These are phyloP conservation scores for Umbellularia californica DNA, from an alignment of 164 flowering plant genomes.

Conservation along the genomic window DNA sequence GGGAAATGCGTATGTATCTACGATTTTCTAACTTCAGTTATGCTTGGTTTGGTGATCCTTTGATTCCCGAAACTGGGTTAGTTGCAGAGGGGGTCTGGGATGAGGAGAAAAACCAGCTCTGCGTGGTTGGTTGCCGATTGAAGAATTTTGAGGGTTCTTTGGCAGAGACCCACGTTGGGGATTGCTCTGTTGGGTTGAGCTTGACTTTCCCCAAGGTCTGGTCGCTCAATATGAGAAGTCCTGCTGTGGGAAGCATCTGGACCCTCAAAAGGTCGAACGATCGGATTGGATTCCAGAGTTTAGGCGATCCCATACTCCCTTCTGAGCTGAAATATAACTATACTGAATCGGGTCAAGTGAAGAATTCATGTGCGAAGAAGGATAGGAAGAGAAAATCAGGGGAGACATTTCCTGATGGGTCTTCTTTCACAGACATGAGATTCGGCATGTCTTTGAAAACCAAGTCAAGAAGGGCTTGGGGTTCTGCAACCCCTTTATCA, in stretches of 20 bases:
- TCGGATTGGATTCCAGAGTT: constrained; percentile 21
- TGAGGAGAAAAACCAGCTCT: constrained; percentile 28
- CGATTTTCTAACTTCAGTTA: constrained; percentile 22
- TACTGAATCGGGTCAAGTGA: constrained; percentile 26
- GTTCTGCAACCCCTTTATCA: constrained; percentile 29
- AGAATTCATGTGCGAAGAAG: constrained; percentile 34
- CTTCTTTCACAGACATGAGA: constrained; percentile 37
- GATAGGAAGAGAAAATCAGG: constrained; percentile 10
- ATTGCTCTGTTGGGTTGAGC: constrained; percentile 51
- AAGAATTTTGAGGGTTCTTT: constrained; percentile 21
- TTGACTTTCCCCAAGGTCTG: constrained; percentile 34
- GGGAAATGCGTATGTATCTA: constrained; percentile 22
- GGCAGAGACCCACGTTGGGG: constrained; percentile 34
- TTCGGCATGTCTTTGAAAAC: constrained; percentile 33
- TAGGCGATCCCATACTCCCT: not conserved
- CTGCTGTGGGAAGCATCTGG: constrained; percentile 48
- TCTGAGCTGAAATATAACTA: constrained; percentile 45
- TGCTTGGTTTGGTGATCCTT: constrained; percentile 8
- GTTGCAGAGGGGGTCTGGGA: constrained; percentile 67
- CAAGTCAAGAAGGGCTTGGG: constrained; percentile 23
- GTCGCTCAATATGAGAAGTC: constrained; percentile 35
- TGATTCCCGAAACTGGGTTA: constrained; percentile 32
- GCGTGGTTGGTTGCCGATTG: constrained; percentile 45
- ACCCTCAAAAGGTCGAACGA: constrained; percentile 30
- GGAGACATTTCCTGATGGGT: constrained; percentile 32